A percentile compares a stretch with the other conserved stretches of the same genome.
These are phyloP conservation scores for Fraxinus floribunda DNA, from an alignment of 305 asterid genomes.

Conservation along the genomic window DNA sequence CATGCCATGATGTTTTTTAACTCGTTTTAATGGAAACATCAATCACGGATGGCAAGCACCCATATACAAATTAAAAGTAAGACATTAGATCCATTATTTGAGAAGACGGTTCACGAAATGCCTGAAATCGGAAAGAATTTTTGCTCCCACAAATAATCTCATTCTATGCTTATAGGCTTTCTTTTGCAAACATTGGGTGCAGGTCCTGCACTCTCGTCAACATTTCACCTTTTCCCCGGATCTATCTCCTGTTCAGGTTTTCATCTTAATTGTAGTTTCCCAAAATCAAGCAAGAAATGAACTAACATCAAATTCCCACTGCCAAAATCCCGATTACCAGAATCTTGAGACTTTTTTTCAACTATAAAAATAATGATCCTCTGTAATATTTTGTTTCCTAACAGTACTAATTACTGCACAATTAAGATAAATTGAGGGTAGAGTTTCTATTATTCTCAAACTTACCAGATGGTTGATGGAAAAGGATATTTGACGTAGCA, in stretches of 20 bases:
- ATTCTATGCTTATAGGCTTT: not conserved
- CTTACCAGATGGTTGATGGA: slow-evolving; percentile 77
- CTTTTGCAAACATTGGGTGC: not conserved
- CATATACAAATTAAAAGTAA: not conserved
- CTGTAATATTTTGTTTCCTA: not conserved
- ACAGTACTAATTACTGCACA: not conserved
- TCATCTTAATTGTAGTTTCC: not conserved
- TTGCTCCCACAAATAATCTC: not conserved
- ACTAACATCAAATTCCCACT: not conserved
- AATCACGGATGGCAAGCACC: not conserved
- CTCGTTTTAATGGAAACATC: not conserved
- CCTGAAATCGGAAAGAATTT: not conserved
- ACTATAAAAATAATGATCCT: not conserved
- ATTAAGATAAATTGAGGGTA: slow-evolving; percentile 8
- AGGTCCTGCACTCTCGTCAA: not conserved
- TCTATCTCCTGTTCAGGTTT: not conserved
- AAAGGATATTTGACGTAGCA: slow-evolving; percentile 52
- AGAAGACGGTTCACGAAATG: not conserved
- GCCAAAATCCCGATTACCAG: not conserved
- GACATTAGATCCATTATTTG: not conserved
- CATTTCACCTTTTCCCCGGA: not conserved
- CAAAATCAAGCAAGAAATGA: not conserved
- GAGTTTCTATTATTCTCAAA: slow-evolving; percentile 21
- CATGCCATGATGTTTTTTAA: not conserved
- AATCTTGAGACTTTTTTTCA: not conserved